Evolutionary conservation across 176 grass and related monocot genomes (phyloP).

Genomic region (Tillandsia leiboldiana): DNA sequence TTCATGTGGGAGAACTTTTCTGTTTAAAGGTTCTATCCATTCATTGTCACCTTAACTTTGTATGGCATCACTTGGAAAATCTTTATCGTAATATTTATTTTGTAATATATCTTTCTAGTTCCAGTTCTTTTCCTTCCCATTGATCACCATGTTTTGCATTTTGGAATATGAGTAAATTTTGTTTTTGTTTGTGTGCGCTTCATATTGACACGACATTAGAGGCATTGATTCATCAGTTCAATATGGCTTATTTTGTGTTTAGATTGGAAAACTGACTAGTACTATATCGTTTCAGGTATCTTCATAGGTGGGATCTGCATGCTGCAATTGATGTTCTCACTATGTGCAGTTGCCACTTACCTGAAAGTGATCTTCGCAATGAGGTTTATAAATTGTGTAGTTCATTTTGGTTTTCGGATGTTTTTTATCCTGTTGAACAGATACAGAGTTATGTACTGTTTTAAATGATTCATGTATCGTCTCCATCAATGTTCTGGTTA

Average conservation of each 20-base stretch:
- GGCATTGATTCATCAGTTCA: background rate
- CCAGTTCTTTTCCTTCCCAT: background rate
- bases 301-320: slow-evolving; percentile 77
- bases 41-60: too few species aligned
- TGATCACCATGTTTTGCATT: too few species aligned
- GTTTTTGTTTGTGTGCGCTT: slow-evolving; percentile 20
- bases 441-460: background rate
- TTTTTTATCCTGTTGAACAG: background rate
- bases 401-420: background rate
- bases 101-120: background rate
- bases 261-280: slow-evolving; percentile 17
- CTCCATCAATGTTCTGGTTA: too few species aligned
- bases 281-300: slow-evolving; percentile 42
- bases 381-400: slow-evolving; percentile 45
- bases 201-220: background rate
- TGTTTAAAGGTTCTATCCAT: too few species aligned
- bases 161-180: background rate
- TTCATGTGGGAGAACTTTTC: too few species aligned
- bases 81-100: too few species aligned
- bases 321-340: slow-evolving; percentile 74
- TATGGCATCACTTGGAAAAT: too few species aligned
- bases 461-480: background rate
- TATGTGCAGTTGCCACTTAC: slow-evolving; percentile 90
- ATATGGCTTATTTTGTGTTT: slow-evolving; percentile 1
- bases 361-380: slow-evolving; percentile 49